These are phyloP conservation scores for Kurtzmaniella cleridarum DNA, from an alignment of 805 yeast species.

Conservation along the genomic window DNA sequence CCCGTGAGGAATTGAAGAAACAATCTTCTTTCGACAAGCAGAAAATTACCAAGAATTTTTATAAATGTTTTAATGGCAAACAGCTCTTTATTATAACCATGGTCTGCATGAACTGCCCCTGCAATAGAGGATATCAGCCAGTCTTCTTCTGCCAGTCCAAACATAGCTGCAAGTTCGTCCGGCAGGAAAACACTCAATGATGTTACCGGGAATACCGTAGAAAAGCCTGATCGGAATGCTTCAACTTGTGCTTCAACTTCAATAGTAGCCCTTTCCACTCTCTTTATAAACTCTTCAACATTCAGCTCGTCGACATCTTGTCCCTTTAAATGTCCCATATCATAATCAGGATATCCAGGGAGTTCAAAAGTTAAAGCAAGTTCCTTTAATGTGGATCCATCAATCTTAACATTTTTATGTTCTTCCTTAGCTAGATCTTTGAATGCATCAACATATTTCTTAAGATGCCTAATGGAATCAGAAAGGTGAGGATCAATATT, in stretches of 20 bases:
- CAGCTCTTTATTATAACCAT: constrained; percentile 78
- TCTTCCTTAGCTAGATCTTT: constrained; percentile 10
- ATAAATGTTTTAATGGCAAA: constrained; percentile 54
- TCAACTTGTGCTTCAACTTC: constrained; percentile 65
- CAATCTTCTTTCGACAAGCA: constrained; percentile 51
- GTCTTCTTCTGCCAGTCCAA: constrained; percentile 81
- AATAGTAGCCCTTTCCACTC: constrained; percentile 54
- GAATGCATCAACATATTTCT: constrained; percentile 32
- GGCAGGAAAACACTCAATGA: constrained; percentile 70
- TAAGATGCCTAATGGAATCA: constrained; percentile 49
- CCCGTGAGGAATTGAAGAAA: constrained; percentile 90
- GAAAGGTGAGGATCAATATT: constrained; percentile 56
- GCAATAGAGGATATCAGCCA: constrained; percentile 68
- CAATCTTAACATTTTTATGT: constrained; percentile 15
- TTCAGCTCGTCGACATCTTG: constrained; percentile 46
- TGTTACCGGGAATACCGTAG: constrained; percentile 72
- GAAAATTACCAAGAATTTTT: constrained; percentile 54
- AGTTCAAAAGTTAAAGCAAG: constrained; percentile 61
- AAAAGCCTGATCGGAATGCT: constrained; percentile 75
- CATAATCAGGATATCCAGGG: constrained; percentile 69
- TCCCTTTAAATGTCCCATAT: constrained; percentile 50
- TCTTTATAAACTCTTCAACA: constrained; percentile 50
- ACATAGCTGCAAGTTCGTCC: constrained; percentile 61
- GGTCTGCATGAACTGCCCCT: constrained; percentile 72
- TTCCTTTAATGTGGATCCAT: constrained; percentile 41